These are phyloP conservation scores for Leptosphaerulina australis DNA, from an alignment of 2,329 filamentous ascomycete genomes.

Conservation along the genomic window DNA sequence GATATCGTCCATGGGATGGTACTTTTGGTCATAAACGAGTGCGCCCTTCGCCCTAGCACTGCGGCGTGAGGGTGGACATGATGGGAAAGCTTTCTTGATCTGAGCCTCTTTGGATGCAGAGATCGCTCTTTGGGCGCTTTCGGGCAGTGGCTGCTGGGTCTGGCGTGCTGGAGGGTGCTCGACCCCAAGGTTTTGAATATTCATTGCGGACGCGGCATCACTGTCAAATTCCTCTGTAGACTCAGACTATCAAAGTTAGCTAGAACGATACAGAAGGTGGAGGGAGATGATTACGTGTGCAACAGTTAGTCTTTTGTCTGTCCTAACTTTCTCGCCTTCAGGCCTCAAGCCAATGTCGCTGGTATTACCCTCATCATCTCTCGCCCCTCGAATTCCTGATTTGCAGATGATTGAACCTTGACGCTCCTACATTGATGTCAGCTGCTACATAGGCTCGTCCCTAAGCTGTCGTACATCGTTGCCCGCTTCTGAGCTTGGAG, in stretches of 20 bases:
- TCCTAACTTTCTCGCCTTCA: not conserved
- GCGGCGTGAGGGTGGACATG: constrained; percentile 1
- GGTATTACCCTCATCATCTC: not conserved
- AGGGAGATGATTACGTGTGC: not conserved
- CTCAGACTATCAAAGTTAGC: not conserved
- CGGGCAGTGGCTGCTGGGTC: not conserved
- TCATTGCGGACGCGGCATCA: not conserved
- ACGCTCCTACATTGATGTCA: not conserved
- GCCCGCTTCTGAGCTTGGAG: not conserved
- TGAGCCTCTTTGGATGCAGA: not conserved
- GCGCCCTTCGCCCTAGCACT: constrained; percentile 19
- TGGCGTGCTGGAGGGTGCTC: not conserved
- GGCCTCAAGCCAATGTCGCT: not conserved
- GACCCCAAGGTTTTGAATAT: not conserved
- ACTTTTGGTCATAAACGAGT: constrained; percentile 40
- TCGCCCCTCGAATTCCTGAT: constrained; percentile 8
- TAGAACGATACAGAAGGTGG: too few species aligned
- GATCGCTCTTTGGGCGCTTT: not conserved
- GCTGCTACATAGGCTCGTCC: not conserved
- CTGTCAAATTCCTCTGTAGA: not conserved
- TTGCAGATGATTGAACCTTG: not conserved
- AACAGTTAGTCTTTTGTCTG: not conserved
- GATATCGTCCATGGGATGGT: constrained; percentile 44
- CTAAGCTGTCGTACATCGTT: not conserved
- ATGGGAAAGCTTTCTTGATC: not conserved